A percentile compares a stretch with the other conserved stretches of the same genome.
phyloP scores from a whole-genome alignment of 2,329 filamentous ascomycete genomes.

The Diplodia sapinea region DNA sequence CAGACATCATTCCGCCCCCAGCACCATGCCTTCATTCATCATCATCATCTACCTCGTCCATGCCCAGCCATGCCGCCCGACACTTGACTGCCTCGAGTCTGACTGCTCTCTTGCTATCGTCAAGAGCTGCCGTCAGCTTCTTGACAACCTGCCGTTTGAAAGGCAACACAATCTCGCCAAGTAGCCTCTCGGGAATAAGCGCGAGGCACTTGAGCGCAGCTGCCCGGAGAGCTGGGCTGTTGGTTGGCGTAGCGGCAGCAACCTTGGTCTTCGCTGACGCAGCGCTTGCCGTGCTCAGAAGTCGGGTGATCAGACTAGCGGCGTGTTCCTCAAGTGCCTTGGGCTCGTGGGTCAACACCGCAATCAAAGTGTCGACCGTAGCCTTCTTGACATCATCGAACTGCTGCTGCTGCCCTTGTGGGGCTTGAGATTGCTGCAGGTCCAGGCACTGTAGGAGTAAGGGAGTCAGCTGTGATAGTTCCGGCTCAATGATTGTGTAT shows the following conservation, averaged over 20 bases:
- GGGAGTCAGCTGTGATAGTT: constrained; percentile 63
- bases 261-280: constrained; percentile 31
- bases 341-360: constrained; percentile 64
- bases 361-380: constrained; percentile 64
- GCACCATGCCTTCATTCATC: constrained; percentile 34
- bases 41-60: constrained; percentile 65
- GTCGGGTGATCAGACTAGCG: constrained; percentile 61
- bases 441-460: constrained; percentile 69
- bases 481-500: constrained; percentile 64
- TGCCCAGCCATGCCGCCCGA: constrained; percentile 63
- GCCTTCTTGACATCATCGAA: constrained; percentile 62
- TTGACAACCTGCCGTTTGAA: constrained; percentile 64
- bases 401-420: constrained; percentile 34
- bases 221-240: constrained; percentile 52
- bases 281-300: constrained; percentile 57
- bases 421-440: constrained; percentile 45
- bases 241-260: constrained; percentile 32
- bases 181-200: constrained; percentile 55
- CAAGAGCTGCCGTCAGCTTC: constrained; percentile 60
- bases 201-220: constrained; percentile 57
- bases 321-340: constrained; percentile 61
- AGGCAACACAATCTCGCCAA: constrained; percentile 60
- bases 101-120: constrained; percentile 68
- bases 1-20: neutral
- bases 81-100: constrained; percentile 67